Evolutionary conservation across 371 early-diverging fungal genomes (phyloP), one percentile per base, ranked within the genome.

Genomic region (Apophysomyces ossiformis): DNA sequence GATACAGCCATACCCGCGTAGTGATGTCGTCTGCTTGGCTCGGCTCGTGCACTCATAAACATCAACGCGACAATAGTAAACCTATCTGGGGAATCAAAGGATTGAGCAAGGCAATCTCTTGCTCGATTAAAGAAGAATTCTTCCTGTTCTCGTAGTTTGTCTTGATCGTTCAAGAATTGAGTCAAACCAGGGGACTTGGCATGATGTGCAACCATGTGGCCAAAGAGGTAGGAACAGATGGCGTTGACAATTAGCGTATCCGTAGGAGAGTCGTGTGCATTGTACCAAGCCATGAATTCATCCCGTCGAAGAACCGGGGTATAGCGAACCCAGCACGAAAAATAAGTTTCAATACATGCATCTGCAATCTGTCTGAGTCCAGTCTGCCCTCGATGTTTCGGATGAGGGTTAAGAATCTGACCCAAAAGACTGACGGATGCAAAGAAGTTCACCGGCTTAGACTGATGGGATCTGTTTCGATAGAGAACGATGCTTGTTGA

Each of bases 1-100:
- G 77, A 75, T 21, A 80, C 77, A 12, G 83, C 83, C 78, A 83
- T 76, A n/a, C 81, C 78, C 7, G 69, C 68, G 61, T 83, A 83
- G 21, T 78, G 75, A 32, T 73, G 76, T 8, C 70, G 71, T 26
- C 70, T 56, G 36, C 77, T 73, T 1, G 70, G 70, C 32, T 78
- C 74, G 41, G 74, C 70, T 2, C 78, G 66, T 21, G 50, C 38
- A 15, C 73, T 44, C 62, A 83, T 73, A 15, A 76, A 70, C 8
- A 73, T 41, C 26, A 83, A 35, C 3, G 74, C 68, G 32, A 80
- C 65, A 8, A 83, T 67, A 2, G 69, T 72, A 57, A 71, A 76
- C 13, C 83, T 64, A 37, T 80, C 75, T 7, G 83, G 83, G 0
- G 39, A 61, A 63, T 83, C 83, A 70, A 83, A 83, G 0, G 77